Evolutionary conservation across 345 rosid genomes (phyloP).

Genomic region (Eucalyptus pumila): DNA sequence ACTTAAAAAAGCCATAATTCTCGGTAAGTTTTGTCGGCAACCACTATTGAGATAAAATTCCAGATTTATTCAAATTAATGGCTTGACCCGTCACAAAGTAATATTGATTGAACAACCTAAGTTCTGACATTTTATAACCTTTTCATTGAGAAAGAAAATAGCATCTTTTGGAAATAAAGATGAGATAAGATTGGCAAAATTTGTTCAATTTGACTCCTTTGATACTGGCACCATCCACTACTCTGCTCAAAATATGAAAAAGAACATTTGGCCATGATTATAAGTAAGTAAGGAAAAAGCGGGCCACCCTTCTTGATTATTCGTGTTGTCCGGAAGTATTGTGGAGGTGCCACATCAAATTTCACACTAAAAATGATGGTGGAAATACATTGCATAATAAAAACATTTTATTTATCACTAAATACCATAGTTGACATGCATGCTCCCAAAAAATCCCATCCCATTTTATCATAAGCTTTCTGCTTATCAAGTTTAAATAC

Average conservation of each 20-base stretch:
- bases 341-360: background rate
- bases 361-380: background rate
- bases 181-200: background rate
- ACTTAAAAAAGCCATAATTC: background rate
- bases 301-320: background rate
- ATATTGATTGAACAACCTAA: background rate
- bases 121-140: background rate
- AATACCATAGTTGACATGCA: background rate
- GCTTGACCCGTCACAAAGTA: accelerated
- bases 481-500: background rate
- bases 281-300: background rate
- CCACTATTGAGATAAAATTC: background rate
- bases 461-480: background rate
- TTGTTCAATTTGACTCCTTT: background rate
- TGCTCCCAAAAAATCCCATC: background rate
- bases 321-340: background rate
- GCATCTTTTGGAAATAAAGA: background rate
- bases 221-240: background rate
- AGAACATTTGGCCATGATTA: background rate
- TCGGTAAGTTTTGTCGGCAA: accelerated
- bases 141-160: background rate
- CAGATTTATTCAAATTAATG: background rate
- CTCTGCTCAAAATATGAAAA: background rate
- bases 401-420: background rate
- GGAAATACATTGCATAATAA: background rate